Evolutionary conservation across 2,329 filamentous ascomycete species (phyloP), one percentile per base, ranked within the genome.

Genomic region (Scleromitrula shiraiana): DNA sequence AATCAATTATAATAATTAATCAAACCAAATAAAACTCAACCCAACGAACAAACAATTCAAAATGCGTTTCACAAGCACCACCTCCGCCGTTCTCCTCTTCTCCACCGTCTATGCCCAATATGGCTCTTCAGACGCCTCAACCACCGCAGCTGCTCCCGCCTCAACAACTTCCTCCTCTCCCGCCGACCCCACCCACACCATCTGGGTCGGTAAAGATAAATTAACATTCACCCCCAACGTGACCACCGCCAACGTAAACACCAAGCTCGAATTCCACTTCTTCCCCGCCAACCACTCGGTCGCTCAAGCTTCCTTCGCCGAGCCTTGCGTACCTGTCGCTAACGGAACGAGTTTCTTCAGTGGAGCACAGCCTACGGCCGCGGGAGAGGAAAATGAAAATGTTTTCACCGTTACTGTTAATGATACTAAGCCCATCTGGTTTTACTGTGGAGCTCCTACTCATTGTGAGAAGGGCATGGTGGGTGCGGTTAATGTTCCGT

Each of bases 231-330:
- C 70, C 41, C 77, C 77, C 1, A 65, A 71, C 52, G 71, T 68
- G 53, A 64, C 77, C 33, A 68, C 67, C 2, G 76, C 75, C 15
- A 61, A 65, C 9, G 49, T 69, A 7, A 76, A 75, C 50, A 73
- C 76, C 51, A 53, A 73, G 4, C 60, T 80, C 49, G 74, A 78
- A 64, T 80, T 72, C 66, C 71, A 74, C 58, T 79, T 73, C 67
- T 70, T 70, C 53, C 69, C 75, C 7, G 59, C 55, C 50, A 75
- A 73, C 64, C 76, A 78, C 68, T 70, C 69, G 15, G 65, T 78
- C 35, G 68, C 65, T 2, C 64, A 70, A 54, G 59, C 59, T 15
- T 55, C 56, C 26, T 68, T 67, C 39, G 56, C 53, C 14, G 53
- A 50, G 3, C 66, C 66, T 7, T 68, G 66, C 50, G 23, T 41